These are phyloP conservation scores for Eucalyptus pauciflora DNA, from an alignment of 345 rosid species.

Conservation along the genomic window DNA sequence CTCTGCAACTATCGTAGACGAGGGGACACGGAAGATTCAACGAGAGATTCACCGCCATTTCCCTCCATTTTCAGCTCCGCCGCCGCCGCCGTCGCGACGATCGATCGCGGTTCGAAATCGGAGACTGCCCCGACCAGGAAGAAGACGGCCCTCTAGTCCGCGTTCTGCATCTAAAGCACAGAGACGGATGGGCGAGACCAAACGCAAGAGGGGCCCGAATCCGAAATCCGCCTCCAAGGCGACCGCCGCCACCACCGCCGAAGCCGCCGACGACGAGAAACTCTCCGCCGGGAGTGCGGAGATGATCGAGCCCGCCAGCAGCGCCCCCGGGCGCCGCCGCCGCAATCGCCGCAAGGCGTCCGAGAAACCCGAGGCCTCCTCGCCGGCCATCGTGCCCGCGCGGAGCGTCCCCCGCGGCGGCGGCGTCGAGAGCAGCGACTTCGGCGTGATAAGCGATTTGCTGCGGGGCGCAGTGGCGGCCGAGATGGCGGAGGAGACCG, in stretches of 20 bases:
- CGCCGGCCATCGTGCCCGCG: background rate
- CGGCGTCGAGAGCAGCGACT: conserved; percentile 3
- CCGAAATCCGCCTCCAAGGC: conserved; percentile 5
- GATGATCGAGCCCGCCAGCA: conserved; percentile 1
- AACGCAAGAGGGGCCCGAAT: conserved; percentile 35
- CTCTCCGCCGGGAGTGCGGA: conserved; percentile 24
- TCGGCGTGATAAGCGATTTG: background rate
- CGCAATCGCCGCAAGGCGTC: conserved; percentile 13
- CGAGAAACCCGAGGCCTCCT: conserved; percentile 9
- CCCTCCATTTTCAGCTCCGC: background rate
- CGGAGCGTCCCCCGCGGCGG: background rate
- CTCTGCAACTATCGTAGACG: background rate
- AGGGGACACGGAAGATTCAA: background rate
- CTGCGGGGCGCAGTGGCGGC: background rate
- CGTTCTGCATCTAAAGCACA: background rate
- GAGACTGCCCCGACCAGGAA: background rate
- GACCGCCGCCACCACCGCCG: background rate
- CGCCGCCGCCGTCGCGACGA: background rate
- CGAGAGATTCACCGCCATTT: background rate
- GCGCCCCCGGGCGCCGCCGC: conserved; percentile 8
- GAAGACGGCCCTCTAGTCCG: background rate
- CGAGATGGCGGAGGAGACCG: background rate
- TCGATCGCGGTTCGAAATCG: background rate
- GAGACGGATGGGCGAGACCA: conserved; percentile 10
- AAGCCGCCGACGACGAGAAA: conserved; percentile 1